Evolutionary conservation across 1,284 basidiomycete species (phyloP), one percentile per base, ranked within the genome.

Genomic region (Leucoagaricus sp.): DNA sequence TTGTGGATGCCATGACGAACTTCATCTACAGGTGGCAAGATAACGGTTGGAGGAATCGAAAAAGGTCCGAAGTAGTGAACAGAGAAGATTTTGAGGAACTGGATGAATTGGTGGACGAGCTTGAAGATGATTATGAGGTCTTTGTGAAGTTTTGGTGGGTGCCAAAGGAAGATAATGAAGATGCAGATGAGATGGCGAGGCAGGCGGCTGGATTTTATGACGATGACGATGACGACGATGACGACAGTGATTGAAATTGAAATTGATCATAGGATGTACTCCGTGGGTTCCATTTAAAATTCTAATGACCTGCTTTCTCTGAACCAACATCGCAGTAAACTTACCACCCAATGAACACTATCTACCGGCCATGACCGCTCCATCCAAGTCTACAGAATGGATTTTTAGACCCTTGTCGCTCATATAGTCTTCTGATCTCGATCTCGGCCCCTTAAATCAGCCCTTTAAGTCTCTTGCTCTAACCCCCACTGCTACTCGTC

Each of bases 1-100:
- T 56, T 2, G 59, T 58, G 5, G 23, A 44, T 21, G 53, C 42
- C 8, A 60, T 60, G 12, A 52, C 44, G 8, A 33, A 55, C 15
- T 23, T 48, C 17, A 50, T 55, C 1, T 53, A 41, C 40, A 41
- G 23, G 17, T 60, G 59, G 59, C 40, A 38, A n/a, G n/a, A 34
- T 10, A 55, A 56, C 28, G 40, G 40, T 3, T 41, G 40, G 40
- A 19, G 40, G 40, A 41, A 41, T 41, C 4, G 17, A 5, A 41
- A 21, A 41, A 5, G 40, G 3, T 3, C 17, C 17, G 19, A 41
- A 15, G 17, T 41, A 21, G 40, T 13, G 36, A 38, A 38, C 17
- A 38, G 17, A n/a, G 36, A 38, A n/a, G 36, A 5, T 13, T 38
- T 38, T n/a, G 36, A 38, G 13, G 36, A 38, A n/a, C 15, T 38